Evolutionary conservation across 1,139 yeast genomes (phyloP), one percentile per base, ranked within the genome.

Genomic region (Saccharomyces hybrid): DNA sequence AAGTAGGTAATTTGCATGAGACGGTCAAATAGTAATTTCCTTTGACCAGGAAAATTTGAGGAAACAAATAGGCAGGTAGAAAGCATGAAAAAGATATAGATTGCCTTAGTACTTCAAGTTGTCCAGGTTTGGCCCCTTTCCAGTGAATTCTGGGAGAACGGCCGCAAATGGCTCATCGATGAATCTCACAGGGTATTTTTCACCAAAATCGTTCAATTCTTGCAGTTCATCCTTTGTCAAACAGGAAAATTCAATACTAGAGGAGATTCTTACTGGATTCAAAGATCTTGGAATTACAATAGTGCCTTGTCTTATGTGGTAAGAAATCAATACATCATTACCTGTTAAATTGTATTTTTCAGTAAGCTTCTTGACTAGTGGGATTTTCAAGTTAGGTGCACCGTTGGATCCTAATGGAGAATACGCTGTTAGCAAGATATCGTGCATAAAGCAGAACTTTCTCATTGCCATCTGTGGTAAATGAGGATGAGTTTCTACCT

Each of bases 401-500:
- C 80, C 80, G 16, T 67, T 61, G 4, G 82, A 75, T 9, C 86
- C 87, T 60, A 82, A 73, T 48, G 87, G 87, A 8, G 86, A 81
- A 64, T 79, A 83, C 7, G 86, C 84, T 54, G 78, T 80, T 46
- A 81, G 65, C 29, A 70, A 57, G 55, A 83, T 79, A n/a, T 73
- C 73, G 55, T 82, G 68, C 8, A 72, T 63, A 52, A 72, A 70
- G 61, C 78, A 73, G 65, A 66, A 81, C 19, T 76, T 69, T 54
- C 73, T 70, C 58, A 83, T 68, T 44, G 78, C 79, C 11, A 70
- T 66, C 62, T 81, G 85, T 29, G 84, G 81, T 58, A 82, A 71
- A 54, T 73, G 77, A 50, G 86, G 86, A 61, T 83, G 86, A 46
- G 80, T 70, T 67, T 83, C 87, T 54, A 82, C 72, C 68, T 83